Conservation (phyloP, 805 yeast species). For the Ogataea naganishii region DNA sequence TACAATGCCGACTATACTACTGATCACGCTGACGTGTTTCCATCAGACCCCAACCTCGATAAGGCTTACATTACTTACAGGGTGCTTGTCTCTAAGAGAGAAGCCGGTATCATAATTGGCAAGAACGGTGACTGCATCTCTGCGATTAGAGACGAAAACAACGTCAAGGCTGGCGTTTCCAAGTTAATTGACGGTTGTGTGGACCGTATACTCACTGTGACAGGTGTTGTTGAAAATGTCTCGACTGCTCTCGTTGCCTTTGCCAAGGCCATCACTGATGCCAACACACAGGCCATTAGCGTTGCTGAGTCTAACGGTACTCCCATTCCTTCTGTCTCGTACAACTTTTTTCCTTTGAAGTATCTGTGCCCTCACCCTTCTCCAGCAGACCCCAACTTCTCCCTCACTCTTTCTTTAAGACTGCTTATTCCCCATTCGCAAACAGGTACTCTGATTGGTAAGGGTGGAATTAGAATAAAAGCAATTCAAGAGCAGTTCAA, state of each 20-base stretch:
- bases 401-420: constrained; percentile 51
- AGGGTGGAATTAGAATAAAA: constrained; percentile 74
- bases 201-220: constrained; percentile 73
- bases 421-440: constrained; percentile 75
- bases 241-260: constrained; percentile 64
- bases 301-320: constrained; percentile 16
- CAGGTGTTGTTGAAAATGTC: constrained; percentile 63
- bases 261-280: constrained; percentile 52
- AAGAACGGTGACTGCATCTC: constrained; percentile 76
- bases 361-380: constrained; percentile 45
- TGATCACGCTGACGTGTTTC: constrained; percentile 10
- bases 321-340: constrained; percentile 25
- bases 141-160: constrained; percentile 61
- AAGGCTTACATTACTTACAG: constrained; percentile 31
- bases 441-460: constrained; percentile 84
- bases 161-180: constrained; percentile 81
- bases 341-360: constrained; percentile 51
- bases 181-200: constrained; percentile 71
- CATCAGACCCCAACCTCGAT: constrained; percentile 17
- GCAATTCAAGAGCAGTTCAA: constrained; percentile 58
- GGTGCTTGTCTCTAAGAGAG: constrained; percentile 71
- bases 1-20: not conserved
- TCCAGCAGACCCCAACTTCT: constrained; percentile 41
- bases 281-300: constrained; percentile 19
- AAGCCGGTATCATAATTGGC: constrained; percentile 87